These are phyloP conservation scores for Botrytis hyacinthi DNA, from an alignment of 2,329 filamentous ascomycete genomes.

Conservation along the genomic window DNA sequence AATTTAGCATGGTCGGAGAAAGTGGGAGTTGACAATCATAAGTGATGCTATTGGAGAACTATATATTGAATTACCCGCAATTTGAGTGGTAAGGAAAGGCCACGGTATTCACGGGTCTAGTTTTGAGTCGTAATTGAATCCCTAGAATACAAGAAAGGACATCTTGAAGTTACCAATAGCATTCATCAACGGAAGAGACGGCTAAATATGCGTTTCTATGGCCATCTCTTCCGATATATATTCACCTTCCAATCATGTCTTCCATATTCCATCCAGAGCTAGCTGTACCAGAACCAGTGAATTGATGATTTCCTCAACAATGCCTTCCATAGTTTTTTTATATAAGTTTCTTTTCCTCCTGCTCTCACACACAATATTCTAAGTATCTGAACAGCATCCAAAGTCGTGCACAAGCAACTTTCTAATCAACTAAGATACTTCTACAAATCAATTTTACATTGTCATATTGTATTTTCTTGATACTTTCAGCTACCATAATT, in stretches of 20 bases:
- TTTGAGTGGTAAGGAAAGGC: too few relatives aligned
- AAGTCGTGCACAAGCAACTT: background rate
- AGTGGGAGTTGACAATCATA: too few relatives aligned
- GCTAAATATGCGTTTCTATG: background rate
- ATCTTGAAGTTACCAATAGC: background rate
- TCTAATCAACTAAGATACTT: background rate
- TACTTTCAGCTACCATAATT: background rate
- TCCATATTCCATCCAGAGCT: background rate
- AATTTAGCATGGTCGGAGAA: background rate
- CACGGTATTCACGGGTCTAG: fast-evolving
- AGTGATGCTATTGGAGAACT: background rate
- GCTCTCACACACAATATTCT: background rate
- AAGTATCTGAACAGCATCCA: background rate
- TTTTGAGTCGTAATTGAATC: background rate
- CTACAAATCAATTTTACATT: background rate
- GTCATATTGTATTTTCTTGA: background rate
- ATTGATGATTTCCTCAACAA: background rate
- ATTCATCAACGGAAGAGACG: background rate
- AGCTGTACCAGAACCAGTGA: background rate
- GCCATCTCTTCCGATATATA: background rate
- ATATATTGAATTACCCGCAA: background rate
- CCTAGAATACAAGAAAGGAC: too few relatives aligned
- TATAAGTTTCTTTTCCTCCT: too few relatives aligned
- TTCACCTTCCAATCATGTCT: background rate
- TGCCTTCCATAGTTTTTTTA: too few relatives aligned